Evolutionary conservation across 176 grass and related monocot species (phyloP), one percentile per base, ranked within the genome.

Genomic region (Oryza rufipogon): DNA sequence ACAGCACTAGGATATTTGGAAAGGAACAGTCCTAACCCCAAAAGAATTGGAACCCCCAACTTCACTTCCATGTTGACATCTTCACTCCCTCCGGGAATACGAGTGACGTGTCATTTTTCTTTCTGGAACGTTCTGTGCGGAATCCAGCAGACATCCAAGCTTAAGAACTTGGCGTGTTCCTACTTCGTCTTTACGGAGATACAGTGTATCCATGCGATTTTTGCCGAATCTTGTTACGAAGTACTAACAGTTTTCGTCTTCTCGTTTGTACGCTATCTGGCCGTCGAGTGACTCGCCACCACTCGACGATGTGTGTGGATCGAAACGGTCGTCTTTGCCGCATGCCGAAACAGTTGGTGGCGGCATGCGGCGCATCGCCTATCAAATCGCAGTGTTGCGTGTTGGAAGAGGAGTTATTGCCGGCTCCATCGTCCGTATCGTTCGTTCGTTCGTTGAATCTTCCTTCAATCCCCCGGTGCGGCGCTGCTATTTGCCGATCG

Each of bases 381-480:
- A 58, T 58, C 17, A 56, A 56, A 56, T 56, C 17, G 2, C 6
- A n/a, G 3, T 33, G n/a, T 85, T 66, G 78, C 88, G 78, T 89
- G 78, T 20, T 72, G 4, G 33, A 56, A 39, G 30, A 5, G 28
- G 64, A 85, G 77, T 39, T 9, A 34, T 65, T 19, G 77, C 83
- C 44, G 69, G 63, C 46, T 6, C 12, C 28, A 34, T 63, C 58
- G 58, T 19, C n/a, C 9, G 58, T 63, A 13, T 16, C 32, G 49
- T 87, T 48, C 64, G 51, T 81, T 16, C 32, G 49, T 87, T 48
- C 64, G 51, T 81, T 81, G 88, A 81, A 86, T 54, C 72, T 71
- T 81, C 56, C 54, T 6, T 9, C 54, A 58, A n/a, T 38, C 19
- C 52, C 51, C 52, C 52, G 17, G 13, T 20, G 17, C 52, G 17